Percentiles rank a stretch among this genome's conserved stretches.
Conservation (phyloP, 2,329 filamentous ascomycete genomes). For the Pseudogymnoascus sp. region DNA sequence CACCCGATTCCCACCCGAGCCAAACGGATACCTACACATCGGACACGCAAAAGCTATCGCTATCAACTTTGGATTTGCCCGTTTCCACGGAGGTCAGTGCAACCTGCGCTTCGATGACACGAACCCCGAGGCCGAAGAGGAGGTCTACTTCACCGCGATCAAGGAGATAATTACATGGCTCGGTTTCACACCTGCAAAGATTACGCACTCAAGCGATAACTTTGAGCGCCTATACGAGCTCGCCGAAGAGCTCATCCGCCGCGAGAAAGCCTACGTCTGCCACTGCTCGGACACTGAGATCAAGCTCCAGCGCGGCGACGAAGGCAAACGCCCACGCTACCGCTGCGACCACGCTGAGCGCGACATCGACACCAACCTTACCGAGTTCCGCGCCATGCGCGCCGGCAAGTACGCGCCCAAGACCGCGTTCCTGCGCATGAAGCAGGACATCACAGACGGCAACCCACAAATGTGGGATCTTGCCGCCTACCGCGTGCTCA, state of each 20-base stretch:
- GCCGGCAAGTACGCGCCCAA: conserved; percentile 83
- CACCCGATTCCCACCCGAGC: conserved; percentile 75
- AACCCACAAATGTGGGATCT: conserved; percentile 98
- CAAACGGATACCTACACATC: conserved; percentile 89
- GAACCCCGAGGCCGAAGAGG: conserved; percentile 88
- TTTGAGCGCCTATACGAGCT: conserved; percentile 79
- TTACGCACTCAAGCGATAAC: conserved; percentile 86
- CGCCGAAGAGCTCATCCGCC: conserved; percentile 72
- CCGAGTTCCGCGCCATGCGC: conserved; percentile 81
- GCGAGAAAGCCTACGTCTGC: conserved; percentile 73
- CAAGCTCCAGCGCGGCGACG: conserved; percentile 77
- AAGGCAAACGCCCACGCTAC: conserved; percentile 60
- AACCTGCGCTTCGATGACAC: conserved; percentile 86
- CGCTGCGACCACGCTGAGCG: conserved; percentile 74
- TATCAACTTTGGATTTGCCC: conserved; percentile 92
- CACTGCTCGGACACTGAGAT: conserved; percentile 75
- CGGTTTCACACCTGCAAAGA: conserved; percentile 66
- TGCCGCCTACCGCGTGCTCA: conserved; percentile 77
- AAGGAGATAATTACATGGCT: conserved; percentile 82
- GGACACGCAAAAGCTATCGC: conserved; percentile 94
- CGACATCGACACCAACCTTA: conserved; percentile 64
- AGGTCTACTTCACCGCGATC: conserved; percentile 83
- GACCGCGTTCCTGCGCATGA: conserved; percentile 85
- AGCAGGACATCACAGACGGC: conserved; percentile 72
- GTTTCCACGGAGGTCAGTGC: conserved; percentile 57